These are phyloP conservation scores for Botrytis squamosa DNA, from an alignment of 2,329 filamentous ascomycete species.

Conservation along the genomic window DNA sequence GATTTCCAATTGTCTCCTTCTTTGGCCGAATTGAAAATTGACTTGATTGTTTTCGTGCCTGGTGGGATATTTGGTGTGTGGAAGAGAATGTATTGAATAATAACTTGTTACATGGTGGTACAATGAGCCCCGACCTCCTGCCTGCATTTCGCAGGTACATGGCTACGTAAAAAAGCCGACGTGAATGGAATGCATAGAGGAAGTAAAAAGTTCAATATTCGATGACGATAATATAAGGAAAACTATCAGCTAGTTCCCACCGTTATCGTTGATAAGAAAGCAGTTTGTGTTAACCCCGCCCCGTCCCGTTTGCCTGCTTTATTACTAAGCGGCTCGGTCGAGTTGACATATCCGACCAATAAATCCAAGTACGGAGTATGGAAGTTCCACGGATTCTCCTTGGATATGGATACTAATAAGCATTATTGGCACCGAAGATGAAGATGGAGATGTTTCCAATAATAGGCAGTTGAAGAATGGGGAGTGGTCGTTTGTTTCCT, in stretches of 20 bases:
- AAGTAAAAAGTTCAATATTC: slow-evolving; percentile 11
- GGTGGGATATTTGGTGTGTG: slow-evolving; percentile 10
- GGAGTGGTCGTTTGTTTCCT: too few species aligned
- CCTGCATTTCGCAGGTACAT: slow-evolving; percentile 37
- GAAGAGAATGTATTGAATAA: slow-evolving; percentile 3
- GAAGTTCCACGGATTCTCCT: background rate
- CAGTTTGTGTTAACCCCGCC: background rate
- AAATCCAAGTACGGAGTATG: background rate
- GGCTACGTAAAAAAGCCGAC: slow-evolving; percentile 23
- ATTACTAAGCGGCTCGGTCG: background rate
- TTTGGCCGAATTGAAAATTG: slow-evolving; percentile 21
- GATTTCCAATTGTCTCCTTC: slow-evolving; percentile 16
- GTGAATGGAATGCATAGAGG: slow-evolving; percentile 6
- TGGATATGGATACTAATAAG: background rate
- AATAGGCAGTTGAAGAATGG: background rate
- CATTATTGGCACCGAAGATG: background rate
- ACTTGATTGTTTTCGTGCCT: slow-evolving; percentile 18
- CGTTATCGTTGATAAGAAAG: slow-evolving; percentile 16
- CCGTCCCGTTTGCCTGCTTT: background rate
- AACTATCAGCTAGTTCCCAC: background rate
- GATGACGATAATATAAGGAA: slow-evolving; percentile 15
- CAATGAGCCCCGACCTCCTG: slow-evolving; percentile 26
- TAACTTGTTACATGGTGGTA: slow-evolving; percentile 20
- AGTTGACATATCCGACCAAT: background rate
- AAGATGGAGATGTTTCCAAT: background rate